phyloP scores from a whole-genome alignment of 495 filamentous ascomycete species.

The Xylaria castorea region DNA sequence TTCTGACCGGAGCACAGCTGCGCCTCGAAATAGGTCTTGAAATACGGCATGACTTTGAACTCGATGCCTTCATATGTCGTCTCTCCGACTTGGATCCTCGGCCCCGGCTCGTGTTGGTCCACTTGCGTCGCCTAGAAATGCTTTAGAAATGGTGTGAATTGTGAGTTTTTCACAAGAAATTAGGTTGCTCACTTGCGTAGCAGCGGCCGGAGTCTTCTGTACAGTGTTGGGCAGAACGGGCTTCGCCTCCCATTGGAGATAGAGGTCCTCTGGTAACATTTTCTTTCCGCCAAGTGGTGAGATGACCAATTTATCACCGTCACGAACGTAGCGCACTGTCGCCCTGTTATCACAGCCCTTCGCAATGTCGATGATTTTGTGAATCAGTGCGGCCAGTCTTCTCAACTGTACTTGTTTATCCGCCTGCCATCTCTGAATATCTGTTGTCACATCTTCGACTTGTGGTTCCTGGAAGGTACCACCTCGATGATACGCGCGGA shows the following conservation, averaged over 20 bases:
- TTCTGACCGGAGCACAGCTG: slow-evolving; percentile 9
- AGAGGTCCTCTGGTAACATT: slow-evolving; percentile 48
- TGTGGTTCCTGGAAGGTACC: slow-evolving; percentile 49
- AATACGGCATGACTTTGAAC: slow-evolving; percentile 23
- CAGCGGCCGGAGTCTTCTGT: background rate
- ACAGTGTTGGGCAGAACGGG: background rate
- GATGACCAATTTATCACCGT: slow-evolving; percentile 41
- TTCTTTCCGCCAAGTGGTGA: slow-evolving; percentile 32
- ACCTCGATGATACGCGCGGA: slow-evolving; percentile 53
- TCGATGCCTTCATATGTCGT: slow-evolving; percentile 17
- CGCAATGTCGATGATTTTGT: slow-evolving; percentile 42
- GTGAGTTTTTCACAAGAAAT: background rate
- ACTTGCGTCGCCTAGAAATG: background rate
- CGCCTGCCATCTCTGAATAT: slow-evolving; percentile 49
- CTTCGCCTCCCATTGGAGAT: slow-evolving; percentile 39
- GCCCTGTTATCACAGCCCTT: slow-evolving; percentile 43
- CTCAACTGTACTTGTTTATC: slow-evolving; percentile 43
- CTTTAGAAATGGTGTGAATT: background rate
- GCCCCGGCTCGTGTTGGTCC: background rate
- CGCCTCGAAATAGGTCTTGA: background rate
- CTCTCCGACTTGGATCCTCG: slow-evolving; percentile 11
- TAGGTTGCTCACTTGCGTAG: background rate
- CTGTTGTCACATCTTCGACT: slow-evolving; percentile 47
- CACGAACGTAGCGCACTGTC: slow-evolving; percentile 41
- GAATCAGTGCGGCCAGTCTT: slow-evolving; percentile 45